Evolutionary conservation across 352 stramenopile species (phyloP), one percentile per base, ranked within the genome.

Genomic region (Aphanomyces cochlioides): DNA sequence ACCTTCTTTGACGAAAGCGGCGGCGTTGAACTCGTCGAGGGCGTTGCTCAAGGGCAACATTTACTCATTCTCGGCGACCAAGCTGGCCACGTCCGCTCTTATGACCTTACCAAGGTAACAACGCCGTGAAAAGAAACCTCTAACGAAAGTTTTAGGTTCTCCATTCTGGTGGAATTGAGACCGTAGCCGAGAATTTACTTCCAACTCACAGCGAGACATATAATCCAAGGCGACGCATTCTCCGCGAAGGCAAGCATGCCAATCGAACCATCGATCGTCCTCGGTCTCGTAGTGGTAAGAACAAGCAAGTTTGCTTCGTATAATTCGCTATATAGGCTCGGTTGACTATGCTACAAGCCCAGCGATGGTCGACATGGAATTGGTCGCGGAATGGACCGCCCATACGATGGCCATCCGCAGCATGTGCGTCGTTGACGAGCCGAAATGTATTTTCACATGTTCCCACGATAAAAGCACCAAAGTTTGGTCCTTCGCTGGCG

Each of bases 101-200:
- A 78, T 19, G 75, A 81, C 7, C 80, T 87, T 64, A 91, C 87
- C 56, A 82, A 89, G 37, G 85, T 90, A 66, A 79, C 88, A 34
- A 28, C 90, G 15, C 78, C 71, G 37, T 73, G 43, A 50, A 12
- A n/a, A 50, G 43, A 0, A 28, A n/a, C 2, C 43, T 50, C 17
- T 1, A n/a, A 50, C 17, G 10, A 50, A 12, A n/a, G 10, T 12
- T 88, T 19, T 69, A 78, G 6, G 70, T 85, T 5, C 84, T 93
- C 37, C 17, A 63, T 2, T 66, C 73, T 17, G 75, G 77, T 0
- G 67, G 78, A 7, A 74, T 85, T 6, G 78, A 78, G 19, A 82
- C 85, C 0, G 81, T 89, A 28, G 75, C 79, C 0, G 77, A 89
- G 21, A 77, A 89, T 47, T 88, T 78, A 17, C 73, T 91, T 43